phyloP scores from a whole-genome alignment of 352 stramenopile genomes.

The Phytophthora pisi region DNA sequence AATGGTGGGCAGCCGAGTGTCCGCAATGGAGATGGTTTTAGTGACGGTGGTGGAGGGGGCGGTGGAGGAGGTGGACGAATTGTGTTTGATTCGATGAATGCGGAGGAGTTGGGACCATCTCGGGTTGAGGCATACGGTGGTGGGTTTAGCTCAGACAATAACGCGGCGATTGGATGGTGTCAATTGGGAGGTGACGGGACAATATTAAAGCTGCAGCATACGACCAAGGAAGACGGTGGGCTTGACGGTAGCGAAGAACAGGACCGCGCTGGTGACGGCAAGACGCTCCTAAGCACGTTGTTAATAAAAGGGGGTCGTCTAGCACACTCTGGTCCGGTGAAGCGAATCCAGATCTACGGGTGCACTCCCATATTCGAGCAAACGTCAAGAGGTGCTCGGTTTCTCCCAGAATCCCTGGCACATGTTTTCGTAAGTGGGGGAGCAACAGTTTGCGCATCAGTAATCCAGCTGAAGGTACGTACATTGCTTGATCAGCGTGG shows the following conservation, averaged over 20 bases:
- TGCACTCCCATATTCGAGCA: slow-evolving; percentile 76
- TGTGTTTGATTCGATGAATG: slow-evolving; percentile 50
- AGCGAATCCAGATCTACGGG: slow-evolving; percentile 74
- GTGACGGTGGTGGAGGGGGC: slow-evolving; percentile 59
- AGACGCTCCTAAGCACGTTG: slow-evolving; percentile 44
- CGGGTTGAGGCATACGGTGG: slow-evolving; percentile 59
- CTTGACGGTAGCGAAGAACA: slow-evolving; percentile 11
- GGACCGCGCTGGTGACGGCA: slow-evolving; percentile 6
- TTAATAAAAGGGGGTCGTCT: slow-evolving; percentile 64
- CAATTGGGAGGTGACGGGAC: slow-evolving; percentile 81
- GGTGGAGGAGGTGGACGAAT: slow-evolving; percentile 61
- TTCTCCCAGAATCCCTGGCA: slow-evolving; percentile 59
- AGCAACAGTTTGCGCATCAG: slow-evolving; percentile 59
- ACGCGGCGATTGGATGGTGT: slow-evolving; percentile 64
- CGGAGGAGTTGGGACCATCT: slow-evolving; percentile 46
- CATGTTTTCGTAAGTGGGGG: slow-evolving; percentile 77
- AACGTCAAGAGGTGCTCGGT: slow-evolving; percentile 50
- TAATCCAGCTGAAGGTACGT: slow-evolving; percentile 60
- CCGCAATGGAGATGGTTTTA: slow-evolving; percentile 35
- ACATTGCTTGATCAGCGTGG: background rate
- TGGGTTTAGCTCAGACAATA: slow-evolving; percentile 37
- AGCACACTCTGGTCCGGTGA: slow-evolving; percentile 55
- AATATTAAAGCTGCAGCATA: slow-evolving; percentile 66
- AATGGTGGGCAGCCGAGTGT: slow-evolving; percentile 57
- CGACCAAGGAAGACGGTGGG: slow-evolving; percentile 15